phyloP scores from a whole-genome alignment of 2,329 filamentous ascomycete species.

The Helminthosporium solani region DNA sequence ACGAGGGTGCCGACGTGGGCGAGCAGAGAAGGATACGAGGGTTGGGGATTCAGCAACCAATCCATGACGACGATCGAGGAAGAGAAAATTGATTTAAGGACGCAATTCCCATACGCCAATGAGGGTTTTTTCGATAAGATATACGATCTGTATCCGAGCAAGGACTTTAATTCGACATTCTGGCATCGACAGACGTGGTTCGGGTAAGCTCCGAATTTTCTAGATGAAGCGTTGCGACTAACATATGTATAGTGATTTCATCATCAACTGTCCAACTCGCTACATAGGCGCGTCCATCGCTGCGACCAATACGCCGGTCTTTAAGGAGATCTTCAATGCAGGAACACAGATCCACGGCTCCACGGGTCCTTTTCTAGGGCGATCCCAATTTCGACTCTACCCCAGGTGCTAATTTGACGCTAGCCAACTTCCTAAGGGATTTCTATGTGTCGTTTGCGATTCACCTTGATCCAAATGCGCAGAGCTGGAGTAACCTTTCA shows the following conservation, averaged over 20 bases:
- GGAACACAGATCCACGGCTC: conserved; percentile 38
- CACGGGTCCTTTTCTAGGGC: conserved; percentile 23
- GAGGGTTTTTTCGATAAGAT: conserved; percentile 37
- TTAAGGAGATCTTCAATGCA: conserved; percentile 40
- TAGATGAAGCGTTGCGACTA: too few relatives aligned
- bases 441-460: conserved; percentile 39
- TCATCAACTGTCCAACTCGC: conserved; percentile 39
- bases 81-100: conserved; percentile 29
- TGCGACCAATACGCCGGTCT: conserved; percentile 22
- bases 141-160: conserved; percentile 38
- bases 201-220: conserved; percentile 19
- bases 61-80: conserved; percentile 26
- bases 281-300: conserved; percentile 33
- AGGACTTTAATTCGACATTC: conserved; percentile 39
- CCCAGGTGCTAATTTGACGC: conserved; percentile 28
- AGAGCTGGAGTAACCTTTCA: conserved; percentile 20
- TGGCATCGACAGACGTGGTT: conserved; percentile 42
- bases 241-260: conserved; percentile 28
- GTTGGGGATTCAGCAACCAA: conserved; percentile 37
- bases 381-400: conserved; percentile 10
- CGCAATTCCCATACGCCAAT: conserved; percentile 37
- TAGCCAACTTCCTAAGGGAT: conserved; percentile 37
- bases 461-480: conserved; percentile 36
- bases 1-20: conserved; percentile 40
- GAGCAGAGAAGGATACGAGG: conserved; percentile 37